Conservation (phyloP, 495 filamentous ascomycete species). For the Lasiosphaeria ovina region DNA sequence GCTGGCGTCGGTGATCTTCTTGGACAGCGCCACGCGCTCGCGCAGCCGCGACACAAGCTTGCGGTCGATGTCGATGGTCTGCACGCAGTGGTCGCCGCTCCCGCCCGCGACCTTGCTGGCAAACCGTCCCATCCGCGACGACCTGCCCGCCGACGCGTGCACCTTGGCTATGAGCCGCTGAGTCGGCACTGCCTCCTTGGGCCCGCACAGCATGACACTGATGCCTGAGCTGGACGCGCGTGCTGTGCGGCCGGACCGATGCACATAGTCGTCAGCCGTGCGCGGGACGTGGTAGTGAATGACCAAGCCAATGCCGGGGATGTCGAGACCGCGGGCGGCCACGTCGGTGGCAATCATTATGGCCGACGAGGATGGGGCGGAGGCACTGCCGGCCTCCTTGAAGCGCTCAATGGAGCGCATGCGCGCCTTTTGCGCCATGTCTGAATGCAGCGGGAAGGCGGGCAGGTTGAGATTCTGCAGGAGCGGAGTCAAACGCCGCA, state of each 20-base stretch:
- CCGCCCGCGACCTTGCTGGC: constrained; percentile 48
- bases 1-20: constrained; percentile 76
- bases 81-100: constrained; percentile 17
- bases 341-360: constrained; percentile 92
- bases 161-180: constrained; percentile 84
- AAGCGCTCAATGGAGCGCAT: constrained; percentile 90
- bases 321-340: constrained; percentile 94
- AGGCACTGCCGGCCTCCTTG: constrained; percentile 48
- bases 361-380: constrained; percentile 45
- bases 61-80: constrained; percentile 79
- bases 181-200: constrained; percentile 84
- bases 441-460: constrained; percentile 78
- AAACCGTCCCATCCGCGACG: constrained; percentile 50
- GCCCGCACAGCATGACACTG: constrained; percentile 83
- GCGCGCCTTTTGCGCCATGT: constrained; percentile 96
- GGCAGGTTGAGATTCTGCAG: constrained; percentile 79
- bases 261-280: constrained; percentile 88
- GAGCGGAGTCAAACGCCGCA: constrained; percentile 80
- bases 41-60: constrained; percentile 73
- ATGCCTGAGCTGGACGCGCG: constrained; percentile 74
- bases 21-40: constrained; percentile 69
- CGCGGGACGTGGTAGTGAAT: constrained; percentile 95
- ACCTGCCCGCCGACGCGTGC: constrained; percentile 51
- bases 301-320: constrained; percentile 79
- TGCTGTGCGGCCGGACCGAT: constrained; percentile 92